Conservation (phyloP, 352 stramenopile species). For the Phytophthora cajani region DNA sequence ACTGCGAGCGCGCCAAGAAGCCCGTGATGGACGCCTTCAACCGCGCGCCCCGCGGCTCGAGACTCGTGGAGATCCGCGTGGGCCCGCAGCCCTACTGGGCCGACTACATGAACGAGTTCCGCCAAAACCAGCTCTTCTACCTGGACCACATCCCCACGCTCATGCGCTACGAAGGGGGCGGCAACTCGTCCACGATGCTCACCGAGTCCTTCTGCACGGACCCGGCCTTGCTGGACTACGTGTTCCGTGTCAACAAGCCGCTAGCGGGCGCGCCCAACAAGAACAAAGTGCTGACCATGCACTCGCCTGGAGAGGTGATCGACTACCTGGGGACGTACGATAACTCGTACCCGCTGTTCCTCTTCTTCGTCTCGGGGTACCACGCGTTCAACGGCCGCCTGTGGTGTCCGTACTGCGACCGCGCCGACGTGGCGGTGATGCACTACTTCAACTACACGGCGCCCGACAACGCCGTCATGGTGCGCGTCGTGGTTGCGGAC, state of each 20-base stretch:
- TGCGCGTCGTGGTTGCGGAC: slow-evolving; percentile 55
- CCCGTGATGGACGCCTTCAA: slow-evolving; percentile 78
- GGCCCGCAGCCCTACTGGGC: slow-evolving; percentile 64
- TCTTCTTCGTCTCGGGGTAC: slow-evolving; percentile 80
- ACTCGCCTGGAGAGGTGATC: slow-evolving; percentile 49
- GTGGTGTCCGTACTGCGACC: slow-evolving; percentile 85
- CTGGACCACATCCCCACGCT: slow-evolving; percentile 81
- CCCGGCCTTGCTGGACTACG: slow-evolving; percentile 68
- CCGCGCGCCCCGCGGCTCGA: slow-evolving; percentile 63
- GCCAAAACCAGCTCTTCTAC: slow-evolving; percentile 85
- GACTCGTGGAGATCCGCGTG: slow-evolving; percentile 78
- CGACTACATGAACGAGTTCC: slow-evolving; percentile 81
- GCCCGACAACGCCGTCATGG: slow-evolving; percentile 58
- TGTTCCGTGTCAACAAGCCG: slow-evolving; percentile 67
- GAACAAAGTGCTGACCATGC: slow-evolving; percentile 71
- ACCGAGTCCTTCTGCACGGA: slow-evolving; percentile 75
- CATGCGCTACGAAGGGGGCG: slow-evolving; percentile 75
- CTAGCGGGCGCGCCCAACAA: slow-evolving; percentile 49
- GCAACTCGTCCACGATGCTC: slow-evolving; percentile 78
- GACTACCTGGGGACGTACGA: slow-evolving; percentile 70
- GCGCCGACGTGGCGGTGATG: slow-evolving; percentile 68
- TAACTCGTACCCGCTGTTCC: slow-evolving; percentile 75
- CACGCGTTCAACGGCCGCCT: slow-evolving; percentile 79
- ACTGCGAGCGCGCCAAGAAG: slow-evolving; percentile 76
- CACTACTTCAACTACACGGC: slow-evolving; percentile 86